phyloP scores from a whole-genome alignment of 2,329 filamentous ascomycete species.

The Elsinoe ampelina region DNA sequence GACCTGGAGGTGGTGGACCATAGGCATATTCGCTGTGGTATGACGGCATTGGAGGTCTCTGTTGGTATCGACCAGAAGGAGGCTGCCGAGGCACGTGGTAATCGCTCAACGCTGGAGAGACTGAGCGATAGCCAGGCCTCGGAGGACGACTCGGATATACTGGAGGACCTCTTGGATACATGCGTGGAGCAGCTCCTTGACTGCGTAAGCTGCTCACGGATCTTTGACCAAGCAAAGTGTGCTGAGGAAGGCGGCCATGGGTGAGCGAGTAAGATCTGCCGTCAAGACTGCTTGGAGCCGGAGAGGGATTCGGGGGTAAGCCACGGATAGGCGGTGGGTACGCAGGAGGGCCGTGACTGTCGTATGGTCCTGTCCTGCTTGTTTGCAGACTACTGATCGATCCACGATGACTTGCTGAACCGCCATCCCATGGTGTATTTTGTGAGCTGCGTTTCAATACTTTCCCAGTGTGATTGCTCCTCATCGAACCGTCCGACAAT shows the following conservation, averaged over 20 bases:
- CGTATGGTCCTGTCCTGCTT: conserved; percentile 30
- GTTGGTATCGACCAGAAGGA: conserved; percentile 16
- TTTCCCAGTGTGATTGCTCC: conserved; percentile 24
- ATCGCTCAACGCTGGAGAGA: conserved; percentile 38
- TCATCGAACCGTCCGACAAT: conserved; percentile 33
- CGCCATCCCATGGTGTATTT: conserved; percentile 30
- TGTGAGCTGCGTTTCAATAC: conserved; percentile 32
- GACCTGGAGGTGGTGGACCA: background rate
- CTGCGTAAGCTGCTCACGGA: conserved; percentile 38
- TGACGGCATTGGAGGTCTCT: conserved; percentile 20
- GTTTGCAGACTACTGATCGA: conserved; percentile 35
- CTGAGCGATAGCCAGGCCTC: conserved; percentile 33
- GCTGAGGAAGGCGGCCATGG: conserved; percentile 20
- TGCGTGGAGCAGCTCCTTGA: conserved; percentile 28
- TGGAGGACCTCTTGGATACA: conserved; percentile 20
- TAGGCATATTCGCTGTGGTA: conserved; percentile 25
- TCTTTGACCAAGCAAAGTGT: conserved; percentile 12
- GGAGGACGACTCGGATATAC: conserved; percentile 29
- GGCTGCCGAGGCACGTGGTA: conserved; percentile 1
- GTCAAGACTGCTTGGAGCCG: conserved; percentile 23
- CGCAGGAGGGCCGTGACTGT: conserved; percentile 3
- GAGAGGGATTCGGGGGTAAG: conserved; percentile 10
- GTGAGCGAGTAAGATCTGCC: conserved; percentile 38
- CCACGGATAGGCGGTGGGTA: conserved; percentile 8
- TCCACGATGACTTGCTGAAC: conserved; percentile 31